Percentiles rank a stretch among this genome's conserved stretches.
Conservation (phyloP, 192 early-diverging fungal genomes). For the Entophlyctis helioformis region DNA sequence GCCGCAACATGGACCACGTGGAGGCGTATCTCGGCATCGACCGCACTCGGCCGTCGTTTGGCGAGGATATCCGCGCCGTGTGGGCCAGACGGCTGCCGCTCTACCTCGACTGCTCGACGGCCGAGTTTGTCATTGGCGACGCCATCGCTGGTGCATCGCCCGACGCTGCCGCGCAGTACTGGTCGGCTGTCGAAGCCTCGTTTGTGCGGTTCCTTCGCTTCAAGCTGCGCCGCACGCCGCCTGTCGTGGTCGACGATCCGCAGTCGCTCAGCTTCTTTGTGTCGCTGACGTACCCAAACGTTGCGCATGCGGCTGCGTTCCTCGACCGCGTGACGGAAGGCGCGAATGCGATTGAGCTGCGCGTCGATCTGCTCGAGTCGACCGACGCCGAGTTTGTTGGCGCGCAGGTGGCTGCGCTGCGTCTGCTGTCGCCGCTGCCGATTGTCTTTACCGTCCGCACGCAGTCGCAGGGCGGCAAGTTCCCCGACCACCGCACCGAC, state of each 20-base stretch:
- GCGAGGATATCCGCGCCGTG: conserved; percentile 65
- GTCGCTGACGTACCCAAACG: conserved; percentile 58
- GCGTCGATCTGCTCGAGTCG: conserved; percentile 70
- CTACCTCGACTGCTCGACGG: conserved; percentile 68
- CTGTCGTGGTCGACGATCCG: conserved; percentile 20
- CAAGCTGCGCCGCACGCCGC: conserved; percentile 15
- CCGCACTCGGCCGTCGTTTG: conserved; percentile 71
- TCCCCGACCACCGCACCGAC: conserved; percentile 43
- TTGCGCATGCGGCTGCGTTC: conserved; percentile 32
- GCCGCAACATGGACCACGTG: conserved; percentile 68
- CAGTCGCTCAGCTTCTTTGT: conserved; percentile 59
- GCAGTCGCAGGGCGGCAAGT: conserved; percentile 74
- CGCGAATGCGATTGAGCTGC: conserved; percentile 81
- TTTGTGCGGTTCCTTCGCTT: conserved; percentile 51
- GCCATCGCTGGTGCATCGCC: conserved; percentile 12
- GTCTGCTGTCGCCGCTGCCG: conserved; percentile 59
- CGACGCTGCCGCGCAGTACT: conserved; percentile 33
- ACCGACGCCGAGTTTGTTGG: conserved; percentile 55
- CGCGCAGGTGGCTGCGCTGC: conserved; percentile 66
- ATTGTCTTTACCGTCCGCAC: conserved; percentile 93
- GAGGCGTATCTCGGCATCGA: conserved; percentile 69
- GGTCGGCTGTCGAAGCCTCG: conserved; percentile 65
- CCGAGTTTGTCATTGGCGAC: conserved; percentile 59
- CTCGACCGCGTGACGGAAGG: conserved; percentile 62
- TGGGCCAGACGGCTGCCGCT: conserved; percentile 65